Evolutionary conservation across 495 filamentous ascomycete genomes (phyloP), one percentile per base, ranked within the genome.

Genomic region (Aspergillus sparsus): DNA sequence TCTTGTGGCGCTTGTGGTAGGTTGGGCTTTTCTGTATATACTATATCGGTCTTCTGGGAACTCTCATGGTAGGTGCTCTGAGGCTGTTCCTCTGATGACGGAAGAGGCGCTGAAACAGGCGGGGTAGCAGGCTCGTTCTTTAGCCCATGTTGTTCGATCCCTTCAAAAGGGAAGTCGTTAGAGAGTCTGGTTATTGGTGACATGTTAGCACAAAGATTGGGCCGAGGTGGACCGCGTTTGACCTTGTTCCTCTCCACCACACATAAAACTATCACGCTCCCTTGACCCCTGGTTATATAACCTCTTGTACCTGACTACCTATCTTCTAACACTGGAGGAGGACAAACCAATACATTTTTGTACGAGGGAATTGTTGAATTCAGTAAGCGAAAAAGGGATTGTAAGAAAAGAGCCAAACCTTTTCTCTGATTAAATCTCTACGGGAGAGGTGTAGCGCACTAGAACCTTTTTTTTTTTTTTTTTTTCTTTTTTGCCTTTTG

Each of bases 131-230:
- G 31, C 12, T 53, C 32, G 12, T 41, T 36, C 9, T 16, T 41
- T n/a, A 32, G 35, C 32, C 41, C 35, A 45, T 52, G 34, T 58
- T 35, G 54, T 60, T 21, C 50, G n/a, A 33, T n/a, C 11, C 34
- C 39, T 31, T 16, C 50, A 41, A 35, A 54, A 47, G 42, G 15
- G 11, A 41, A 39, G 31, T 41, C 50, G 16, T 18, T 42, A 49
- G 41, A 55, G 31, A 18, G 41, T 37, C 57, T 62, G 59, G 42
- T 27, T 21, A 55, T 57, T 44, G 62, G 55, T 53, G 62, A 35
- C 66, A 68, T 68, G 60, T 68, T 46, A 58, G 60, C 62, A 61
- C 49, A 51, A 45, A 37, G 55, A 47, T 39, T 39, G 42, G 55
- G 56, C n/a, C 49, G 53, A 58, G 57, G 51, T 60, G 60, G 59